phyloP scores from a whole-genome alignment of 768 basidiomycete species.

The Lentinula boryana region DNA sequence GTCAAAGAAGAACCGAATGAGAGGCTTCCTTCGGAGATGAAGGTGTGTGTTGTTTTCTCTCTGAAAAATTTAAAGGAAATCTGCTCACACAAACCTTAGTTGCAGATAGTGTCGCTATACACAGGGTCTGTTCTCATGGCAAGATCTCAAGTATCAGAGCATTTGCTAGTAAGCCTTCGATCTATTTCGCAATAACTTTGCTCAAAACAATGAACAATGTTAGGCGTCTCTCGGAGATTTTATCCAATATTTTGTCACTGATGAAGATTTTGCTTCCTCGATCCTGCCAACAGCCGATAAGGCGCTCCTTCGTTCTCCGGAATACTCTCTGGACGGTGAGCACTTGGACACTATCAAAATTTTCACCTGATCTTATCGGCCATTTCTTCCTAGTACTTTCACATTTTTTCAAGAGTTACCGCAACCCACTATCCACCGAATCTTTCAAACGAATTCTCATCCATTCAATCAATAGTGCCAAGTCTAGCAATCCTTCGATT shows the following conservation, averaged over 20 bases:
- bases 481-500: constrained; percentile 63
- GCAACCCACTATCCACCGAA: constrained; percentile 40
- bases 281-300: constrained; percentile 78
- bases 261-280: constrained; percentile 42
- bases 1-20: constrained; percentile 36
- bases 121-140: constrained; percentile 58
- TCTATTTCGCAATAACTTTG: not conserved
- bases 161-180: constrained; percentile 44
- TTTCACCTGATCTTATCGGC: too few relatives aligned
- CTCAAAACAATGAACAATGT: constrained; percentile 1
- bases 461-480: constrained; percentile 60
- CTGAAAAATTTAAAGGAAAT: not conserved
- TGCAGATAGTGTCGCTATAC: constrained; percentile 56
- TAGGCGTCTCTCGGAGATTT: constrained; percentile 59
- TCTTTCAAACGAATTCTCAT: constrained; percentile 50
- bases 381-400: constrained; percentile 37
- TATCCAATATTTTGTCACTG: constrained; percentile 43
- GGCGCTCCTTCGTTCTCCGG: constrained; percentile 75
- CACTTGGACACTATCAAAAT: not conserved
- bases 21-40: constrained; percentile 38
- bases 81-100: constrained; percentile 25
- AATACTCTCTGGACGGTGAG: constrained; percentile 46
- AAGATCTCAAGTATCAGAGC: constrained; percentile 51
- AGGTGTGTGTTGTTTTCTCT: constrained; percentile 25
- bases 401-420: constrained; percentile 52